phyloP scores from a whole-genome alignment of 441 rosid genomes.

The Pelargonium fulgidum region DNA sequence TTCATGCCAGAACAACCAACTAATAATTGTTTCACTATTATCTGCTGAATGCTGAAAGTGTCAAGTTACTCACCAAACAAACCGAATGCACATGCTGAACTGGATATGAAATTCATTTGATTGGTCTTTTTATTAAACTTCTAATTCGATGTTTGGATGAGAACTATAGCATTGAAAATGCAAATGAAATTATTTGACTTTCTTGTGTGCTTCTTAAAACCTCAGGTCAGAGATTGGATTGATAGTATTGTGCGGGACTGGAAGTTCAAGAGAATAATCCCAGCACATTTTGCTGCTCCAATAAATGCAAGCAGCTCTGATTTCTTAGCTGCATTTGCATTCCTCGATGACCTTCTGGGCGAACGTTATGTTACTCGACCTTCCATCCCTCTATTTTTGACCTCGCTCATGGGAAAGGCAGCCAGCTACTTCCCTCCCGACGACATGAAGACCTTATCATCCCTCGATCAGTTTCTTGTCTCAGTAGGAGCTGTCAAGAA shows the following conservation, averaged over 20 bases:
- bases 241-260: slow-evolving; percentile 71
- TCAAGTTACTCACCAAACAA: no score
- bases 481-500: slow-evolving; percentile 89
- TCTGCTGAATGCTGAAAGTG: no score
- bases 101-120: no score
- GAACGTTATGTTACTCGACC: slow-evolving; percentile 61
- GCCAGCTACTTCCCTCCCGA: slow-evolving; percentile 95
- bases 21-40: no score
- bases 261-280: slow-evolving; percentile 83
- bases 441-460: slow-evolving; percentile 85
- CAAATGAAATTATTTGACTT: no score
- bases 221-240: slow-evolving; percentile 88
- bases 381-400: slow-evolving; percentile 56
- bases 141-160: no score
- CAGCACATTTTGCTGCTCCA: slow-evolving; percentile 92
- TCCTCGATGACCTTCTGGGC: slow-evolving; percentile 77
- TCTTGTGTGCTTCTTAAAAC: slow-evolving; percentile 12
- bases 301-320: slow-evolving; percentile 75
- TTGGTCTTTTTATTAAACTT: no score
- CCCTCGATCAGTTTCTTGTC: slow-evolving; percentile 84
- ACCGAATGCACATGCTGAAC: no score
- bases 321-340: slow-evolving; percentile 71
- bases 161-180: no score
- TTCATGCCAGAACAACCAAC: no score
- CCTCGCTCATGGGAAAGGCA: slow-evolving; percentile 80